A percentile compares a stretch with the other conserved stretches of the same genome.
These are phyloP conservation scores for Sinapis alba DNA, from an alignment of 441 rosid species.

Conservation along the genomic window DNA sequence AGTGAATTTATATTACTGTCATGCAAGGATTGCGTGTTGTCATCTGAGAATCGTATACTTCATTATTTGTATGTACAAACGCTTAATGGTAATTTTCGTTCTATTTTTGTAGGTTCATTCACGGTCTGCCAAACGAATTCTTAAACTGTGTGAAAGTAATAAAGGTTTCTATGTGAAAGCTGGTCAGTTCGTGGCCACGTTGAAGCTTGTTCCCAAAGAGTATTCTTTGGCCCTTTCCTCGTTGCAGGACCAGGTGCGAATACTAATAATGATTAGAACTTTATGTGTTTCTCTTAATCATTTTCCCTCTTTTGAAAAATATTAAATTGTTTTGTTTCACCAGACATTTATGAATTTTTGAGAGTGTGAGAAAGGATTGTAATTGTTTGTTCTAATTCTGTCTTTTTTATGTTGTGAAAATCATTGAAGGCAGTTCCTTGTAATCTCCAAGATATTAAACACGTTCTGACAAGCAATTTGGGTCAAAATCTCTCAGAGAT, in stretches of 20 bases:
- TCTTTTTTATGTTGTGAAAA: too few species aligned
- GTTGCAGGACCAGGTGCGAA: slow-evolving; percentile 75
- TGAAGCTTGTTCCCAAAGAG: slow-evolving; percentile 80
- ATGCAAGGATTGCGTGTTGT: neutral
- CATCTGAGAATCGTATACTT: slow-evolving; percentile 1
- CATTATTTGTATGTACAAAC: neutral
- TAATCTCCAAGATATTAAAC: slow-evolving; percentile 64
- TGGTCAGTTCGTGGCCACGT: slow-evolving; percentile 83
- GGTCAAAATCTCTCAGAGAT: slow-evolving; percentile 61
- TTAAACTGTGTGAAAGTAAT: slow-evolving; percentile 70
- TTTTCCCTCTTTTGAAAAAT: neutral
- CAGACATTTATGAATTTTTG: neutral
- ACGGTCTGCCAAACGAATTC: slow-evolving; percentile 77
- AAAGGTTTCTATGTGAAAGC: slow-evolving; percentile 94
- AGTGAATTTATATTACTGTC: neutral
- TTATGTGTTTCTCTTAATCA: neutral
- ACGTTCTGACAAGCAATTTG: slow-evolving; percentile 57
- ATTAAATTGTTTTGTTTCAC: too few species aligned
- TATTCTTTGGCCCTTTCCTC: slow-evolving; percentile 71
- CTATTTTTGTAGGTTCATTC: slow-evolving; percentile 64
- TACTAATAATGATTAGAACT: neutral
- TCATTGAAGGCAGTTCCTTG: slow-evolving; percentile 76
- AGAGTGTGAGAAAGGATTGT: neutral
- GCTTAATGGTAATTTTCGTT: neutral
- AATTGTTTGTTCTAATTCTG: slow-evolving; percentile 29